Evolutionary conservation across 371 early-diverging fungal genomes (phyloP).

Genomic region (Batkoa obscura): DNA sequence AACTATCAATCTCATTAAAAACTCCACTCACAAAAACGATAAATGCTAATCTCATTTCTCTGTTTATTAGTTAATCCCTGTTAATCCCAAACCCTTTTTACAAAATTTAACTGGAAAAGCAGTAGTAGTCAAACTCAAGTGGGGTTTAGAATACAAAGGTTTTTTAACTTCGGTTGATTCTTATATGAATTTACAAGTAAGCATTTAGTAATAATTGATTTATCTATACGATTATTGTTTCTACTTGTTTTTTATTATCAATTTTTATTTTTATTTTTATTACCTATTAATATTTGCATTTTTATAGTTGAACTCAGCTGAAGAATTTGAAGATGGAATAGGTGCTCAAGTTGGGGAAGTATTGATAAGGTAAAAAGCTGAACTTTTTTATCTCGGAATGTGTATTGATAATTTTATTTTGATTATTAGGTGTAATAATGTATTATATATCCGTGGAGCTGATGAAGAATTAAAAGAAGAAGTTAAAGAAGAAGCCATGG

Average conservation of each 20-base stretch:
- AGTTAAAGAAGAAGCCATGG: too few relatives aligned
- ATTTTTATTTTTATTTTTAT: slow-evolving; percentile 2
- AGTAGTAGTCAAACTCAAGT: slow-evolving; percentile 84
- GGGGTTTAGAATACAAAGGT: slow-evolving; percentile 96
- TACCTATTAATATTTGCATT: background rate
- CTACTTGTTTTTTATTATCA: background rate
- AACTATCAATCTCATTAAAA: background rate
- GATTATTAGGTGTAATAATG: slow-evolving; percentile 59
- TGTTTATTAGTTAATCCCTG: slow-evolving; percentile 53
- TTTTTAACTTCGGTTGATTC: slow-evolving; percentile 77
- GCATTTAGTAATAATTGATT: too few relatives aligned
- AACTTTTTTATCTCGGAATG: too few relatives aligned
- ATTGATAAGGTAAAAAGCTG: slow-evolving; percentile 47
- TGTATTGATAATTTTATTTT: too few relatives aligned
- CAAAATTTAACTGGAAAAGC: slow-evolving; percentile 81
- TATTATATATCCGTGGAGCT: slow-evolving; percentile 59
- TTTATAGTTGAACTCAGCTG: slow-evolving; percentile 68
- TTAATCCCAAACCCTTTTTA: slow-evolving; percentile 94
- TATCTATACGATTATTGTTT: background rate
- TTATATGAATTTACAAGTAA: slow-evolving; percentile 94
- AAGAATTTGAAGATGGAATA: slow-evolving; percentile 84
- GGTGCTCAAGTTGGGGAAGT: slow-evolving; percentile 89
- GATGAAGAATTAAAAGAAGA: slow-evolving; percentile 26
- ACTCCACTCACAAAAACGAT: too few relatives aligned
- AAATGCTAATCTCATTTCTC: too few relatives aligned